phyloP scores from a whole-genome alignment of 2,329 filamentous ascomycete genomes.

The Epichloe sylvatica region DNA sequence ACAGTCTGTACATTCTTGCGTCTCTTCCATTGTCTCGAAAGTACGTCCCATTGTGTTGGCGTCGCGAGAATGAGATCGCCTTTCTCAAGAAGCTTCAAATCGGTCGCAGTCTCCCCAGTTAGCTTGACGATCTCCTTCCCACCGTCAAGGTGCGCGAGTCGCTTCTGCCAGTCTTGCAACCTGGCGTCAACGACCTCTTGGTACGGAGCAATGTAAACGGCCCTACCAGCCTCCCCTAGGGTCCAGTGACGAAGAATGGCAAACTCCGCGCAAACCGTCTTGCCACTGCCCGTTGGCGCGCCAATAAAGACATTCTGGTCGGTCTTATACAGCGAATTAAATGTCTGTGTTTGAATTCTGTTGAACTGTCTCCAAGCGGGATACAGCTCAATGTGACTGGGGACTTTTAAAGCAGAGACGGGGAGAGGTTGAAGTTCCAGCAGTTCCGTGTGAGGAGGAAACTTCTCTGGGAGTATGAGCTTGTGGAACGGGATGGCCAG shows the following conservation, averaged over 20 bases:
- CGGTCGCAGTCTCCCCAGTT: conserved; percentile 80
- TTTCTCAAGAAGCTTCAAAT: conserved; percentile 74
- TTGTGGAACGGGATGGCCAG: conserved; percentile 91
- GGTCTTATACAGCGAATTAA: conserved; percentile 80
- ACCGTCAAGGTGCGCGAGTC: conserved; percentile 56
- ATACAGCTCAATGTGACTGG: conserved; percentile 72
- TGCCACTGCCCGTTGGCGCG: conserved; percentile 86
- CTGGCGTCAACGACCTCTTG: conserved; percentile 81
- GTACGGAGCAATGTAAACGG: conserved; percentile 88
- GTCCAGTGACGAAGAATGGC: conserved; percentile 80
- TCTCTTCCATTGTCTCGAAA: conserved; percentile 92
- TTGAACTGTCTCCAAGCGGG: conserved; percentile 82
- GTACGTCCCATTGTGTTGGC: conserved; percentile 85
- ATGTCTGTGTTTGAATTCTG: conserved; percentile 92
- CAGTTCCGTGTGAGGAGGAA: conserved; percentile 83
- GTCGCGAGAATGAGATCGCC: conserved; percentile 88
- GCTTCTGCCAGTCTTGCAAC: conserved; percentile 71
- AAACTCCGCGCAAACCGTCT: conserved; percentile 94
- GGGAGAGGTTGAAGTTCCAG: conserved; percentile 86
- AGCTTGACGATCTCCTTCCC: conserved; percentile 88
- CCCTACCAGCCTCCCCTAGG: conserved; percentile 43
- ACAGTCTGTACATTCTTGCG: conserved; percentile 90
- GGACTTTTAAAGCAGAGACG: conserved; percentile 72
- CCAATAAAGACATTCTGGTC: conserved; percentile 91
- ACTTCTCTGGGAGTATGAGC: conserved; percentile 84